These are phyloP conservation scores for Phytopythium aichiense DNA, from an alignment of 352 stramenopile genomes.

Conservation along the genomic window DNA sequence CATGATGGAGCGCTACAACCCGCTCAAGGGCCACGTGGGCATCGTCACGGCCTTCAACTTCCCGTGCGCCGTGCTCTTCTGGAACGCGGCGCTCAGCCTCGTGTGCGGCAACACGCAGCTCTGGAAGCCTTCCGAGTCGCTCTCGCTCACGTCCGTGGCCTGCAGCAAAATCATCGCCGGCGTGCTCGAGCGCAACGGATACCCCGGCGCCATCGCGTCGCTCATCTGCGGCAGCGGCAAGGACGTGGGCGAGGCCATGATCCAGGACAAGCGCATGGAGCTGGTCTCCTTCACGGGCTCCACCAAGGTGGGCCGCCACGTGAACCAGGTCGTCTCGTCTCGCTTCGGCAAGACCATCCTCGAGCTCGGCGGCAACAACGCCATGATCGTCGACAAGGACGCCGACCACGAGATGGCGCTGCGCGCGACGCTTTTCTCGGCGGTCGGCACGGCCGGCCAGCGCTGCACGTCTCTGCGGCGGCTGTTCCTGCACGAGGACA, in stretches of 20 bases:
- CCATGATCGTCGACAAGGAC: slow-evolving; percentile 91
- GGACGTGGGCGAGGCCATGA: slow-evolving; percentile 84
- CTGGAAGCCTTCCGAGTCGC: slow-evolving; percentile 90
- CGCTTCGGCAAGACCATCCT: slow-evolving; percentile 92
- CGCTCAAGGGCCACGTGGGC: slow-evolving; percentile 89
- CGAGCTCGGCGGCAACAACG: slow-evolving; percentile 92
- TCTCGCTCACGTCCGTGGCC: slow-evolving; percentile 87
- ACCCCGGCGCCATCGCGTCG: slow-evolving; percentile 80
- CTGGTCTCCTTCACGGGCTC: slow-evolving; percentile 91
- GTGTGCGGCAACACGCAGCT: slow-evolving; percentile 91
- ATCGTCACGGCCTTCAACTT: slow-evolving; percentile 96
- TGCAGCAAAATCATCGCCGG: slow-evolving; percentile 90
- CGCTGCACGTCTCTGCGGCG: slow-evolving; percentile 91
- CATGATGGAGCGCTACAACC: slow-evolving; percentile 94
- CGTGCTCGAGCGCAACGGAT: slow-evolving; percentile 84
- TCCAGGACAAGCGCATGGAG: slow-evolving; percentile 84
- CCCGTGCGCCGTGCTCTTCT: slow-evolving; percentile 87
- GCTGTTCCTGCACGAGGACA: slow-evolving; percentile 88
- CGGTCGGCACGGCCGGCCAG: slow-evolving; percentile 90
- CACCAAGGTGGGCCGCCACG: slow-evolving; percentile 83
- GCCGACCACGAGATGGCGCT: slow-evolving; percentile 90
- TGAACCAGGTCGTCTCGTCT: slow-evolving; percentile 83
- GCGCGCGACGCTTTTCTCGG: slow-evolving; percentile 87
- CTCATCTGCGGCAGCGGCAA: slow-evolving; percentile 76
- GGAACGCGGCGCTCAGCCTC: slow-evolving; percentile 89